Evolutionary conservation across 2,329 filamentous ascomycete species (phyloP).

Genomic region (Drechslerella stenobrocha): DNA sequence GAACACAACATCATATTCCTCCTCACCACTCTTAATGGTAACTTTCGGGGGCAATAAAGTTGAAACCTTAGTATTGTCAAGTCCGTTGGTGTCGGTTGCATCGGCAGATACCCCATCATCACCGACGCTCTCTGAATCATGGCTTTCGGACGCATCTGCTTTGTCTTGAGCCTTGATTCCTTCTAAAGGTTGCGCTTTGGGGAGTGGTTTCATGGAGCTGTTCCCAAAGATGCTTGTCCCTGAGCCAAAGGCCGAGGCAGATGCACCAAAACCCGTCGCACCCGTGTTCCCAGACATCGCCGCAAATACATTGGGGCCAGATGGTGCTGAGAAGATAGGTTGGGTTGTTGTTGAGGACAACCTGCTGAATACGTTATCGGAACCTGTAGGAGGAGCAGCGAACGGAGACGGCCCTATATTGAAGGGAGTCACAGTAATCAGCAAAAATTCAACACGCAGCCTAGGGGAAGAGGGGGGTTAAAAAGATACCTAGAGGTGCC

Average conservation of each 20-base stretch:
- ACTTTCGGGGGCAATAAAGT: constrained; percentile 2
- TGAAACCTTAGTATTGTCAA: constrained; percentile 11
- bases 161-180: constrained; percentile 25
- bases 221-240: constrained; percentile 36
- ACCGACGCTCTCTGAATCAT: constrained; percentile 22
- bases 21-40: constrained; percentile 41
- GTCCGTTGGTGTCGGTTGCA: not conserved
- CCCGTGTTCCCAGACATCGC: constrained; percentile 31
- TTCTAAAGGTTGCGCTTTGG: constrained; percentile 35
- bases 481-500: constrained; percentile 21
- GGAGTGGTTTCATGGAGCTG: constrained; percentile 19
- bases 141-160: constrained; percentile 6
- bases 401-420: constrained; percentile 35
- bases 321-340: constrained; percentile 20
- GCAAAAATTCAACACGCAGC: not conserved
- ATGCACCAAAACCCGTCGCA: constrained; percentile 21
- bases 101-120: constrained; percentile 13
- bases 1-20: constrained; percentile 34
- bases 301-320: constrained; percentile 35
- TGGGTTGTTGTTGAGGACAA: constrained; percentile 26
- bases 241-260: constrained; percentile 25
- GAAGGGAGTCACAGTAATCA: not conserved
- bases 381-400: constrained; percentile 24
- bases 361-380: constrained; percentile 38
- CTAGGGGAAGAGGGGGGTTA: not conserved